A percentile compares a stretch with the other conserved stretches of the same genome.
phyloP scores from a whole-genome alignment of 2,329 filamentous ascomycete genomes.

The Botrytis porri region DNA sequence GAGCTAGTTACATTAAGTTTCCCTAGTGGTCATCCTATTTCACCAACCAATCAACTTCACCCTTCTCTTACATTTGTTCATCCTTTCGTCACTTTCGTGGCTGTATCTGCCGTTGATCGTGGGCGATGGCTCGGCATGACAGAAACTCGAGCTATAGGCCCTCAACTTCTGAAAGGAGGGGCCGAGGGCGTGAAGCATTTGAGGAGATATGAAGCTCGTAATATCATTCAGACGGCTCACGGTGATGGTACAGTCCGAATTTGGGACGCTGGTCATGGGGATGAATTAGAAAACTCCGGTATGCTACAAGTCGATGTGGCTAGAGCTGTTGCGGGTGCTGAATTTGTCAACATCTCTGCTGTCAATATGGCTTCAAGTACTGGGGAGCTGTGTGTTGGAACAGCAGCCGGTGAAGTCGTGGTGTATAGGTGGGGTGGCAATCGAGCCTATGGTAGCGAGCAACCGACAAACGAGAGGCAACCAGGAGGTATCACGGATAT shows the following conservation, averaged over 20 bases:
- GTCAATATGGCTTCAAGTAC: slow-evolving; percentile 78
- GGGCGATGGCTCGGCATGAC: slow-evolving; percentile 84
- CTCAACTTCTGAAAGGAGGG: slow-evolving; percentile 75
- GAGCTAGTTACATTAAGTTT: slow-evolving; percentile 89
- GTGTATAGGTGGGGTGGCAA: slow-evolving; percentile 89
- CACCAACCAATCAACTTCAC: slow-evolving; percentile 88
- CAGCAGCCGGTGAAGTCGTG: slow-evolving; percentile 77
- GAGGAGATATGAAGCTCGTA: slow-evolving; percentile 77
- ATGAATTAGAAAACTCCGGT: slow-evolving; percentile 84
- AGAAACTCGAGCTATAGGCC: slow-evolving; percentile 78
- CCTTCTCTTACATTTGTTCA: slow-evolving; percentile 84
- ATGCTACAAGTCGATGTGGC: slow-evolving; percentile 85
- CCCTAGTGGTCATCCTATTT: slow-evolving; percentile 85
- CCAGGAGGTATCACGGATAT: slow-evolving; percentile 75
- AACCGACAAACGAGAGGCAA: slow-evolving; percentile 51
- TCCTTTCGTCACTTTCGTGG: slow-evolving; percentile 75
- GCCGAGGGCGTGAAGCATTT: slow-evolving; percentile 66
- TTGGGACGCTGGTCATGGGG: slow-evolving; percentile 89
- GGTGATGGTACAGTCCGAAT: slow-evolving; percentile 87
- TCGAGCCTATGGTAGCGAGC: slow-evolving; percentile 63
- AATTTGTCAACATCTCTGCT: slow-evolving; percentile 72
- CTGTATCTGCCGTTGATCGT: slow-evolving; percentile 71
- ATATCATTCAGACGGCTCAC: slow-evolving; percentile 82
- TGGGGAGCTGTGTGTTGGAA: slow-evolving; percentile 81
- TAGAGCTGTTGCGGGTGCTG: slow-evolving; percentile 74